Conservation (phyloP, 2,329 filamentous ascomycete species). For the Sphaerulina vaccinii region DNA sequence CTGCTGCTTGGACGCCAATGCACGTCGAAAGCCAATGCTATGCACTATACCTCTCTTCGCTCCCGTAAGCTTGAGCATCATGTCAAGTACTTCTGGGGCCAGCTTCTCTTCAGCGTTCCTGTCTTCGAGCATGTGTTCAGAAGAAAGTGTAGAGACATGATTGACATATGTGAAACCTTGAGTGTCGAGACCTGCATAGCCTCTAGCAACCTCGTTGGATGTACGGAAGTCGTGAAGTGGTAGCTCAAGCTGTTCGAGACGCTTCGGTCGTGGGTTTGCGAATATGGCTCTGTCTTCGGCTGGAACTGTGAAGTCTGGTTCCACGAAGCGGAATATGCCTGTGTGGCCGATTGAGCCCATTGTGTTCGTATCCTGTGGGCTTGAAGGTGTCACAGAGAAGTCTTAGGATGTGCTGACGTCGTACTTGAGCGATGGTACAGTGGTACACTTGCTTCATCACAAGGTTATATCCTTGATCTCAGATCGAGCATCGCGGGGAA, state of each 20-base stretch:
- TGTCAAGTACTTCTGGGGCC: slow-evolving; percentile 15
- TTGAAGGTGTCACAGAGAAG: no score
- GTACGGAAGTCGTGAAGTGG: slow-evolving; percentile 20
- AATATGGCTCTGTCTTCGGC: slow-evolving; percentile 21
- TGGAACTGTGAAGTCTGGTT: slow-evolving; percentile 19
- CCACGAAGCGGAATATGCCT: slow-evolving; percentile 20
- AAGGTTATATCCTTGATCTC: no score
- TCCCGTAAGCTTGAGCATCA: slow-evolving; percentile 21
- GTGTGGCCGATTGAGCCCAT: background rate
- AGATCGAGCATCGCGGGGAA: no score
- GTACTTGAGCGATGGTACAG: no score
- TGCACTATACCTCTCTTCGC: slow-evolving; percentile 19
- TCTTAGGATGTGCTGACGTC: no score
- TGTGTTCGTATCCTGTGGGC: no score
- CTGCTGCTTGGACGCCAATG: slow-evolving; percentile 11
- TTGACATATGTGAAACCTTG: slow-evolving; percentile 22
- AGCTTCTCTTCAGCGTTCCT: slow-evolving; percentile 19
- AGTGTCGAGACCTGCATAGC: slow-evolving; percentile 18
- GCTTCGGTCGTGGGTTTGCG: slow-evolving; percentile 16
- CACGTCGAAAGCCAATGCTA: slow-evolving; percentile 16
- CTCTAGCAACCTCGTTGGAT: slow-evolving; percentile 13
- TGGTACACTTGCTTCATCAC: no score
- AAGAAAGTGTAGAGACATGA: slow-evolving; percentile 10
- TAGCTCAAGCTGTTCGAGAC: slow-evolving; percentile 13
- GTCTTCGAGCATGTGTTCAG: slow-evolving; percentile 17